Evolutionary conservation across 495 filamentous ascomycete species (phyloP), one percentile per base, ranked within the genome.

Genomic region (Xylaria nigripes): DNA sequence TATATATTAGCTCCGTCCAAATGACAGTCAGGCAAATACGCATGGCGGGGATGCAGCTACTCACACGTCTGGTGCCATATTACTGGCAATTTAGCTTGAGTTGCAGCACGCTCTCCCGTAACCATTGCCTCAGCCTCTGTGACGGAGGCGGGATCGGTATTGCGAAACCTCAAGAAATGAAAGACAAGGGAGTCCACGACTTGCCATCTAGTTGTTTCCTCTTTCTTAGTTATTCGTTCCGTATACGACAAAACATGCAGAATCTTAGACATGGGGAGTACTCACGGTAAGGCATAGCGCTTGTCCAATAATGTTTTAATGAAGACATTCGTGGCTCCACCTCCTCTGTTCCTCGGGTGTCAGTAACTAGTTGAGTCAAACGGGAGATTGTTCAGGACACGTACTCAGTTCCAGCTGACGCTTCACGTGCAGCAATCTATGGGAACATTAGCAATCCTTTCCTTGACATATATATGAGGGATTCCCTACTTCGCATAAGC

Each of bases 131-230:
- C 72, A 9, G 71, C 75, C 12, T 65, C 57, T 10, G 52, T 61
- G 23, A 67, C 58, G 36, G 65, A 68, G 9, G 70, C 67, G 13
- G 71, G 68, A 24, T 80, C 72, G 2, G 72, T 72, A 27, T 75
- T 81, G 32, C 86, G 81, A 72, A 96, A 96, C 16, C 93, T 84
- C 58, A 96, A 68, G 68, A 96, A 98, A 70, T 97, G 91, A 72
- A 96, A 97, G 15, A 97, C 94, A 6, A 97, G 75, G 21, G 90
- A 85, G 61, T 98, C 93, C 18, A 98, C 83, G 22, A 94, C 92
- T 68, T 95, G 90, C 73, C 53, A 55, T 3, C 53, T 55, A 16
- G 13, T 55, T 86, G 95, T 23, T 69, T 57, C 62, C 51, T 61
- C 27, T 24, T 32, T 15, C 16, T n/a, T 21, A 50, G 34, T 29